phyloP scores from a whole-genome alignment of 2,329 filamentous ascomycete species.

The Aspergillus sclerotialis region DNA sequence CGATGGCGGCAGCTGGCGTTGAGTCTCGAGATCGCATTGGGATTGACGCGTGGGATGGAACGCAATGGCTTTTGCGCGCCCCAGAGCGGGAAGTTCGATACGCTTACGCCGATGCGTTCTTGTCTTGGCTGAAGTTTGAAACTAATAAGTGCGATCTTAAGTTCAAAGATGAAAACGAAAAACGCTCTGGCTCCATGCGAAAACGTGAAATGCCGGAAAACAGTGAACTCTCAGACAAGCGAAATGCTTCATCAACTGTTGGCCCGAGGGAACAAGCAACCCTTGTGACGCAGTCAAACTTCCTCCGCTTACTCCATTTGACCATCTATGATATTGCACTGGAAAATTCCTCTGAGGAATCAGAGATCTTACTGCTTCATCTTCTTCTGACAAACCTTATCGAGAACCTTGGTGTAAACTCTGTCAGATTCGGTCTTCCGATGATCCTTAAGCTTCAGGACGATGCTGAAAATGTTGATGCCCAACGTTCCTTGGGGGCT shows the following conservation, averaged over 20 bases:
- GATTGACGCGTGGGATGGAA: constrained; percentile 88
- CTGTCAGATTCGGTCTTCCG: constrained; percentile 67
- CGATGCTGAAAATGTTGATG: constrained; percentile 50
- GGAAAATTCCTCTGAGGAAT: constrained; percentile 63
- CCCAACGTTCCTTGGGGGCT: constrained; percentile 44
- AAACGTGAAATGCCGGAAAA: constrained; percentile 37
- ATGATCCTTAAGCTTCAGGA: constrained; percentile 89
- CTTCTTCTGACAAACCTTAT: constrained; percentile 69
- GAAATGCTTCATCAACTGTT: constrained; percentile 64
- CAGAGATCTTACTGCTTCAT: constrained; percentile 70
- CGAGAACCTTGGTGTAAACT: constrained; percentile 73
- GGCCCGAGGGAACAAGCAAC: constrained; percentile 50
- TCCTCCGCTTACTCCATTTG: constrained; percentile 75
- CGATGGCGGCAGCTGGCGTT: constrained; percentile 51
- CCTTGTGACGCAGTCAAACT: constrained; percentile 54
- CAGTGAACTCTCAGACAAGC: constrained; percentile 43
- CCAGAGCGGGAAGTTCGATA: constrained; percentile 69
- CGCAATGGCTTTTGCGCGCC: constrained; percentile 84
- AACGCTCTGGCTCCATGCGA: constrained; percentile 35
- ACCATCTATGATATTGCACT: constrained; percentile 83
- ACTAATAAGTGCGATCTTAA: constrained; percentile 60
- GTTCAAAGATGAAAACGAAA: constrained; percentile 52
- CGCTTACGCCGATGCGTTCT: constrained; percentile 75
- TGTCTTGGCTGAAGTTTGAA: constrained; percentile 80
- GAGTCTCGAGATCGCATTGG: constrained; percentile 69